Evolutionary conservation across 73 alveolate species (phyloP).

Genomic region (Tetrahymena elliotti): DNA sequence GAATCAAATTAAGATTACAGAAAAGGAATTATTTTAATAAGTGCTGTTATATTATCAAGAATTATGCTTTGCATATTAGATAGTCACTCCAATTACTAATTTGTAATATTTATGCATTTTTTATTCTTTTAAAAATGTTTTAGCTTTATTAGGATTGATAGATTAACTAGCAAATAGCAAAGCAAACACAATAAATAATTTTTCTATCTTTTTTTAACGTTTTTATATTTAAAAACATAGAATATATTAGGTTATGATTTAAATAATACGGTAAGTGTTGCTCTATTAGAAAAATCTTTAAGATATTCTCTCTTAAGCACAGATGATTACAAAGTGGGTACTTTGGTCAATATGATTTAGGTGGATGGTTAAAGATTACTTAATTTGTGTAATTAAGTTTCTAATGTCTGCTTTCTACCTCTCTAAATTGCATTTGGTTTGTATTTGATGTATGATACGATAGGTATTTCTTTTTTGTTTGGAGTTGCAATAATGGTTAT

Average conservation of each 20-base stretch:
- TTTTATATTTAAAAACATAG: neutral
- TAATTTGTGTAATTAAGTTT: neutral
- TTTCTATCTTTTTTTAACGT: neutral
- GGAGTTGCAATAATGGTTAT: slow-evolving; percentile 9
- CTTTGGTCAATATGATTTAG: slow-evolving; percentile 7
- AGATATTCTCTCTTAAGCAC: slow-evolving; percentile 7
- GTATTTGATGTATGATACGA: neutral
- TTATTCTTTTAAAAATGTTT: neutral
- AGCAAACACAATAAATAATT: too few relatives aligned
- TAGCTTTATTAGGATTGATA: neutral
- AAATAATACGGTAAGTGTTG: neutral
- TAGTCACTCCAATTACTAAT: neutral
- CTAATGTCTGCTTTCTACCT: slow-evolving; percentile 12
- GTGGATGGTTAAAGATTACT: slow-evolving; percentile 10
- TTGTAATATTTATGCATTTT: neutral
- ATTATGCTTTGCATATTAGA: neutral
- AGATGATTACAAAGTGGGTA: slow-evolving; percentile 3
- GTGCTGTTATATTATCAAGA: neutral
- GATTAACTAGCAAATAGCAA: neutral
- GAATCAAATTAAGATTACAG: neutral
- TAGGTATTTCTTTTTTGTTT: slow-evolving; percentile 6
- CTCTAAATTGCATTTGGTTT: neutral
- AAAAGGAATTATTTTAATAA: neutral
- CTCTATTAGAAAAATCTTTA: neutral
- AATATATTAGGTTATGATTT: neutral